phyloP scores from a whole-genome alignment of 2,329 filamentous ascomycete genomes.

The Coniella vitis region DNA sequence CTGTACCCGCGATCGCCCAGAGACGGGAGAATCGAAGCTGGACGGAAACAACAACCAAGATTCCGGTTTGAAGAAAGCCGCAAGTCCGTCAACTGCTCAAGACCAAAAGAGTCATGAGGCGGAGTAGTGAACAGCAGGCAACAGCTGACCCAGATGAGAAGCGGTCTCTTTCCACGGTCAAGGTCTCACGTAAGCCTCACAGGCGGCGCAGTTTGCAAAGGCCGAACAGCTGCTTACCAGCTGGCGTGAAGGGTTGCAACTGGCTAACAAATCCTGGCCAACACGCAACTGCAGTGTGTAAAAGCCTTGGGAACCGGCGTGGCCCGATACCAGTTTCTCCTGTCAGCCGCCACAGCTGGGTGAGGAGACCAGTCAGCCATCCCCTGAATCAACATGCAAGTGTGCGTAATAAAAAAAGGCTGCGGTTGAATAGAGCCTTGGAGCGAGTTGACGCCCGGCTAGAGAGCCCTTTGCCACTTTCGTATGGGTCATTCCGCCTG shows the following conservation, averaged over 20 bases:
- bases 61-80: neutral
- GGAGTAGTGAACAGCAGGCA: conserved; percentile 9
- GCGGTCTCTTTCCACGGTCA: neutral
- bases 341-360: too few species aligned
- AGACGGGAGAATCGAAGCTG: neutral
- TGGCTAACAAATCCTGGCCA: neutral
- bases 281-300: too few species aligned
- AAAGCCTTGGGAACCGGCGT: too few species aligned
- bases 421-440: too few species aligned
- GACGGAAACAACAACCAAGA: conserved; percentile 2
- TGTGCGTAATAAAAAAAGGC: too few species aligned
- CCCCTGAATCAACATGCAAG: too few species aligned
- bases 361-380: too few species aligned
- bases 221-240: neutral
- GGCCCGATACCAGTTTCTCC: too few species aligned
- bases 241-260: neutral
- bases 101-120: conserved; percentile 4
- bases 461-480: too few species aligned
- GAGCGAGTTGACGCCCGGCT: too few species aligned
- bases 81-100: conserved; percentile 7
- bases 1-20: neutral
- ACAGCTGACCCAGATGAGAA: conserved; percentile 1
- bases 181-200: neutral
- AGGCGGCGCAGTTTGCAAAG: neutral
- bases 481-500: too few species aligned